These are phyloP conservation scores for Acanthamoeba castellanii DNA, from an alignment of 208 protist genomes.

Conservation along the genomic window DNA sequence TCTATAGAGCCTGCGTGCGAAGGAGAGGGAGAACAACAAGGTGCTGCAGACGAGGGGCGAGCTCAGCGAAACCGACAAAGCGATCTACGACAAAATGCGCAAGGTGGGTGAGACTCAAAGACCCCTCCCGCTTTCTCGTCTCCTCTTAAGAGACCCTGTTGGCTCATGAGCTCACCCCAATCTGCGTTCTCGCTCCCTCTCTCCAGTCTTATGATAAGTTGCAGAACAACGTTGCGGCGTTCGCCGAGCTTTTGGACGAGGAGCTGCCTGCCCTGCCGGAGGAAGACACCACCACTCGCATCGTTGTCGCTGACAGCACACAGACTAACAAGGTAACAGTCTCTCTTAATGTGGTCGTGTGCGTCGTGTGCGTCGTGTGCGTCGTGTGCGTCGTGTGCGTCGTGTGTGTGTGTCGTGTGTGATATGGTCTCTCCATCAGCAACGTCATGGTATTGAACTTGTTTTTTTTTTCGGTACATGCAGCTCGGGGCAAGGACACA, in stretches of 20 bases:
- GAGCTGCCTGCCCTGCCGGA: slow-evolving; percentile 77
- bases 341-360: neutral
- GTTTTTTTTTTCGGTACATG: neutral
- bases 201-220: slow-evolving; percentile 81
- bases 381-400: no score
- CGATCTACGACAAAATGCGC: slow-evolving; percentile 79
- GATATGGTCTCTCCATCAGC: neutral
- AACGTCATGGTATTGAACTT: neutral
- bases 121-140: neutral
- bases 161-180: no score
- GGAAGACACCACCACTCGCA: slow-evolving; percentile 75
- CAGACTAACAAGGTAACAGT: neutral
- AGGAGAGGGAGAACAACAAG: slow-evolving; percentile 81
- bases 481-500: slow-evolving; percentile 23
- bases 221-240: slow-evolving; percentile 75
- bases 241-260: slow-evolving; percentile 75
- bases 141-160: neutral
- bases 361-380: no score
- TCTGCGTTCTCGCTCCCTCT: neutral
- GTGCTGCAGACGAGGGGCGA: slow-evolving; percentile 80
- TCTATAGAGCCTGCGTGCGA: slow-evolving; percentile 72
- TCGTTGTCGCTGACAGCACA: slow-evolving; percentile 26
- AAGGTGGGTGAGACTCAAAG: neutral
- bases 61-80: slow-evolving; percentile 72
- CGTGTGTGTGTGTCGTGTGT: neutral